These are phyloP conservation scores for Lecanicillium sp. DNA, from an alignment of 2,329 filamentous ascomycete species.

Conservation along the genomic window DNA sequence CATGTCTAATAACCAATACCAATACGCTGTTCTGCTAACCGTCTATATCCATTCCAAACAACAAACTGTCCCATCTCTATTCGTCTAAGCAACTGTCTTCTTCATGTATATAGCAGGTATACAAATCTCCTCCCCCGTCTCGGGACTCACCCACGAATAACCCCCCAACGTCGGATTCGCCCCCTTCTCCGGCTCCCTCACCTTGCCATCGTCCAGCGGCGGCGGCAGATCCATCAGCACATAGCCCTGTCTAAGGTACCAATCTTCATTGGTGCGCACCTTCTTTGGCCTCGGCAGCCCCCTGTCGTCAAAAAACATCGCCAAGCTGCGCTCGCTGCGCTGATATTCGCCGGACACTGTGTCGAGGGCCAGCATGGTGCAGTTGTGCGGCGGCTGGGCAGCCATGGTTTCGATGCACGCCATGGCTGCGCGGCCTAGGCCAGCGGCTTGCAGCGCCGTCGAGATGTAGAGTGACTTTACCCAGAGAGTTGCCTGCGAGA, in stretches of 20 bases:
- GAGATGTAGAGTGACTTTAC: conserved; percentile 33
- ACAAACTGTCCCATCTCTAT: too few relatives aligned
- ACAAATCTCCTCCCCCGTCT: conserved; percentile 6
- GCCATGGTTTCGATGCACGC: conserved; percentile 23
- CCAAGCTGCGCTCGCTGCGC: conserved; percentile 14
- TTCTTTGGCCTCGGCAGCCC: conserved; percentile 18
- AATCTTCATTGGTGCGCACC: conserved; percentile 19
- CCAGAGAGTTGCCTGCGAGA: conserved; percentile 26
- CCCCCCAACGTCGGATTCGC: conserved; percentile 10
- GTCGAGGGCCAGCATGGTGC: conserved; percentile 26
- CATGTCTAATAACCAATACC: too few relatives aligned
- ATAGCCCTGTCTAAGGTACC: conserved; percentile 22
- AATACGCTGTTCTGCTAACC: too few relatives aligned
- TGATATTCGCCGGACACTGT: conserved; percentile 22
- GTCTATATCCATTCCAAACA: too few relatives aligned
- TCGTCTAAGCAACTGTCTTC: conserved; percentile 12
- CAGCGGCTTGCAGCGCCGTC: conserved; percentile 24
- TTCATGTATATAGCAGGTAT: conserved; percentile 16
- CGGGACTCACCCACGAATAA: conserved; percentile 9
- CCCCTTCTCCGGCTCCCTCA: conserved; percentile 10
- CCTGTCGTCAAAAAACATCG: conserved; percentile 17
- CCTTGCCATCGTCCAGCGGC: neutral
- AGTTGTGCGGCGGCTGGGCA: conserved; percentile 21
- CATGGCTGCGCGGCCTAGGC: conserved; percentile 28
- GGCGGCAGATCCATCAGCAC: conserved; percentile 1